A percentile compares a stretch with the other conserved stretches of the same genome.
Evolutionary conservation across 2,329 filamentous ascomycete genomes (phyloP).

Genomic region (Clonostachys rhizophaga): DNA sequence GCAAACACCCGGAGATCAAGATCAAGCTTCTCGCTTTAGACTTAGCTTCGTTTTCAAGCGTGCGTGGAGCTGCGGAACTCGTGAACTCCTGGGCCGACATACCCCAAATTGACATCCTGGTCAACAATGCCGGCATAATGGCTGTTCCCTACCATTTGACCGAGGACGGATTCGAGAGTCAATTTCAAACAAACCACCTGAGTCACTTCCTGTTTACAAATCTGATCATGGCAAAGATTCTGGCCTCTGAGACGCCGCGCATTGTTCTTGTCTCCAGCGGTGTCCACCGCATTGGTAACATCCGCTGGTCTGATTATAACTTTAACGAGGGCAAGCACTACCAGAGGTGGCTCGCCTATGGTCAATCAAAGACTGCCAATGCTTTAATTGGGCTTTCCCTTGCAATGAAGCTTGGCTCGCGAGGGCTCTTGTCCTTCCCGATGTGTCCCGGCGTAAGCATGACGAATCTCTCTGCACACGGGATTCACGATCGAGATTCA

Average conservation of each 20-base stretch:
- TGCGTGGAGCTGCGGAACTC: background rate
- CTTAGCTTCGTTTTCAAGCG: background rate
- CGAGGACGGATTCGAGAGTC: slow-evolving; percentile 28
- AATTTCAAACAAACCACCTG: slow-evolving; percentile 22
- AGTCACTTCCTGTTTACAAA: slow-evolving; percentile 26
- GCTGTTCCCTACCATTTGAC: slow-evolving; percentile 16
- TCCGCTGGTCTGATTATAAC: slow-evolving; percentile 2
- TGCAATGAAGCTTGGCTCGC: slow-evolving; percentile 9
- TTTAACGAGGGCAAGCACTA: slow-evolving; percentile 9
- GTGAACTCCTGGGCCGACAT: slow-evolving; percentile 24
- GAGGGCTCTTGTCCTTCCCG: slow-evolving; percentile 12
- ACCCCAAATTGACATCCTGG: slow-evolving; percentile 27
- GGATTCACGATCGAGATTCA: too few relatives aligned
- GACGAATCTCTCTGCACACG: slow-evolving; percentile 2
- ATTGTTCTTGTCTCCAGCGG: background rate
- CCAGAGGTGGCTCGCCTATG: slow-evolving; percentile 15
- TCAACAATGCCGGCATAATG: slow-evolving; percentile 40
- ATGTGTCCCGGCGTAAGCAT: slow-evolving; percentile 8
- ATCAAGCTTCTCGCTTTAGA: background rate
- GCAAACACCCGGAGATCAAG: background rate
- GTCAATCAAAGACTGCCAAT: slow-evolving; percentile 20
- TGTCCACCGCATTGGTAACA: background rate
- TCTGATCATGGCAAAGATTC: slow-evolving; percentile 19
- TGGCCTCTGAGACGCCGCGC: background rate
- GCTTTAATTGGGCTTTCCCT: slow-evolving; percentile 11